Conservation (phyloP, 2,329 filamentous ascomycete species). For the Ilyonectria mors-panacis region DNA sequence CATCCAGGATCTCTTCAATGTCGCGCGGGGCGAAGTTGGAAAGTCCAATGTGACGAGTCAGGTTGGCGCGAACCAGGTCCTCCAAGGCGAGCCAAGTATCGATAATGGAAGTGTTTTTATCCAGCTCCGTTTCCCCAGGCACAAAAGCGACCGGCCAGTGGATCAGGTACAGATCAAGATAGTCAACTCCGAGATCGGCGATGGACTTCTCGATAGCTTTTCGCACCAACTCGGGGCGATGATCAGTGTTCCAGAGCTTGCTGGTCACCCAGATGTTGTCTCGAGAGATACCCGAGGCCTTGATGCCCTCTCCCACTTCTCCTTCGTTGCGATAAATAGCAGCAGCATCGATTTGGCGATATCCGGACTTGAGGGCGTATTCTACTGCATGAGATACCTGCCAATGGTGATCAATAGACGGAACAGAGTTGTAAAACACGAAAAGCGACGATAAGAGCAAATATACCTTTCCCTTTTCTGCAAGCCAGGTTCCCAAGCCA, state of each 20-base stretch:
- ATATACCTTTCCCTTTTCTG: conserved; percentile 34
- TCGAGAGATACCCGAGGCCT: conserved; percentile 43
- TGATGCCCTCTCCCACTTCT: conserved; percentile 64
- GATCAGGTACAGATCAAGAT: conserved; percentile 53
- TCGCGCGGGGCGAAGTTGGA: conserved; percentile 70
- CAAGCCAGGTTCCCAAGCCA: conserved; percentile 55
- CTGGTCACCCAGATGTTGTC: conserved; percentile 49
- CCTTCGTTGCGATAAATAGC: conserved; percentile 75
- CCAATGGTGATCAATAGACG: conserved; percentile 54
- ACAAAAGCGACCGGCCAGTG: conserved; percentile 48
- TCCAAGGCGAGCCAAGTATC: conserved; percentile 54
- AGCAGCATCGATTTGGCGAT: conserved; percentile 69
- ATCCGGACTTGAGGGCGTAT: conserved; percentile 66
- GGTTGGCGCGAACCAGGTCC: conserved; percentile 39
- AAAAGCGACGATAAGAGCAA: background rate
- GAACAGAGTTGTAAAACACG: no score
- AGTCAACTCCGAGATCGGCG: conserved; percentile 49
- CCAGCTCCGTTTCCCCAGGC: conserved; percentile 37
- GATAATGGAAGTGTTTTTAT: conserved; percentile 39
- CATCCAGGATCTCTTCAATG: conserved; percentile 60
- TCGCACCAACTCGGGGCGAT: conserved; percentile 48
- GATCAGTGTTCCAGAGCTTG: conserved; percentile 55
- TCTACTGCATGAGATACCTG: conserved; percentile 63
- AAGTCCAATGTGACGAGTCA: conserved; percentile 61
- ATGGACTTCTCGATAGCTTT: conserved; percentile 50